A percentile compares a stretch with the other conserved stretches of the same genome.
Evolutionary conservation across 2,329 filamentous ascomycete species (phyloP).

Genomic region (Raffaelea ambrosiae): DNA sequence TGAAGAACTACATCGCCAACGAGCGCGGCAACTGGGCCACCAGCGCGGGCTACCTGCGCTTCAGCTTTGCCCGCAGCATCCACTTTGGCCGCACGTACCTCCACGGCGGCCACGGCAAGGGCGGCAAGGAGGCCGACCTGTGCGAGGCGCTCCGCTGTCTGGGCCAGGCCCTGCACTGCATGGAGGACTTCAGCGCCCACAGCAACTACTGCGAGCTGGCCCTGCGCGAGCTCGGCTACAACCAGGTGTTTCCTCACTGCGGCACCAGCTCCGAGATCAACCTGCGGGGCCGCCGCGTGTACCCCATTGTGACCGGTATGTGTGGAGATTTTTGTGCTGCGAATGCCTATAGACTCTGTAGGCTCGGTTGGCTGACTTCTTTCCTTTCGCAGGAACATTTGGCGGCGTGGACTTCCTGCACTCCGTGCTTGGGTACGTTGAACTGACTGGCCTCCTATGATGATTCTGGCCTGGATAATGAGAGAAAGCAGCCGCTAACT

Average conservation of each 20-base stretch:
- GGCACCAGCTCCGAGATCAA: constrained; percentile 59
- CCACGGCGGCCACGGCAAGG: constrained; percentile 48
- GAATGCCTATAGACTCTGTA: too few species aligned
- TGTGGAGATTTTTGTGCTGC: not conserved
- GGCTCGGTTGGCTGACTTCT: too few species aligned
- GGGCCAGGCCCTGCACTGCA: constrained; percentile 66
- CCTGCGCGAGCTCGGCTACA: constrained; percentile 62
- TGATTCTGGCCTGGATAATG: too few species aligned
- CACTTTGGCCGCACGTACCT: constrained; percentile 72
- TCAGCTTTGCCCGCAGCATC: constrained; percentile 64
- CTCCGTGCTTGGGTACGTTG: constrained; percentile 48
- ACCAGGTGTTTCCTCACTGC: constrained; percentile 64
- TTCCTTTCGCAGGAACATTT: constrained; percentile 57
- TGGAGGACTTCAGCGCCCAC: constrained; percentile 74
- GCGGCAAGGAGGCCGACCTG: constrained; percentile 67
- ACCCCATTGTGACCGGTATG: constrained; percentile 58
- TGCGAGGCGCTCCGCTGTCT: constrained; percentile 71
- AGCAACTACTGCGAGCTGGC: constrained; percentile 78
- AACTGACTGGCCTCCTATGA: not conserved
- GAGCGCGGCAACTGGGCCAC: constrained; percentile 83
- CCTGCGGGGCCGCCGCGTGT: constrained; percentile 58
- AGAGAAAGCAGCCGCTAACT: too few species aligned
- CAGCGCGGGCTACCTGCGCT: constrained; percentile 74
- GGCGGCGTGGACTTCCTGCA: constrained; percentile 80
- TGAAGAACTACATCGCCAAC: constrained; percentile 99